Percentiles rank a stretch among this genome's conserved stretches.
These are phyloP conservation scores for Microdochium trichocladiopsis DNA, from an alignment of 2,329 filamentous ascomycete species.

Conservation along the genomic window DNA sequence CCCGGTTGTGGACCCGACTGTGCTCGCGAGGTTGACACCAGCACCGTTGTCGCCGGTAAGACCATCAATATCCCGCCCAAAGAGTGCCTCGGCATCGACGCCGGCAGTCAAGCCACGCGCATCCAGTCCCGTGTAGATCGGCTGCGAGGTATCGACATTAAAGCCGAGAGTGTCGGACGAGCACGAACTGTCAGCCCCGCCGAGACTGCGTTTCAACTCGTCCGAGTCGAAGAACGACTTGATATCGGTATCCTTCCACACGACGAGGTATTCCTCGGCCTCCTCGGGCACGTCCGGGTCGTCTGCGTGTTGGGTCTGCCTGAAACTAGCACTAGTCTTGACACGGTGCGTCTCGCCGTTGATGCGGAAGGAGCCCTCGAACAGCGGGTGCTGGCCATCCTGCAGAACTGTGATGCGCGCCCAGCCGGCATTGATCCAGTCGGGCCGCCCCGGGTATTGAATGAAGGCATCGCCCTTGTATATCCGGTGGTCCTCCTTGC, in stretches of 20 bases:
- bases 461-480: slow-evolving; percentile 77
- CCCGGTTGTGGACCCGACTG: slow-evolving; percentile 75
- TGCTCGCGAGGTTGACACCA: slow-evolving; percentile 68
- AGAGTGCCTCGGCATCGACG: slow-evolving; percentile 58
- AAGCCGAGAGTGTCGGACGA: slow-evolving; percentile 70
- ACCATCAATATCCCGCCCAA: slow-evolving; percentile 64
- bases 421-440: slow-evolving; percentile 82
- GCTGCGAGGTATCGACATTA: slow-evolving; percentile 68
- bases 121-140: slow-evolving; percentile 49
- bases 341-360: slow-evolving; percentile 81
- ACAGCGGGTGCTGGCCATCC: slow-evolving; percentile 74
- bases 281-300: slow-evolving; percentile 60
- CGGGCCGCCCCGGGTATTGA: slow-evolving; percentile 46
- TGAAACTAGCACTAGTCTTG: slow-evolving; percentile 68
- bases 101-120: slow-evolving; percentile 48
- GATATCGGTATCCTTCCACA: slow-evolving; percentile 90
- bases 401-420: slow-evolving; percentile 70
- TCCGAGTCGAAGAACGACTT: slow-evolving; percentile 33
- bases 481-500: slow-evolving; percentile 69
- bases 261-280: slow-evolving; percentile 71
- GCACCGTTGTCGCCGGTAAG: slow-evolving; percentile 68
- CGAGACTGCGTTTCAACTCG: slow-evolving; percentile 57
- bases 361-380: slow-evolving; percentile 83
- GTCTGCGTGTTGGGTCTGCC: slow-evolving; percentile 59
- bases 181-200: slow-evolving; percentile 46